Base-by-base conservation (phyloP, 495 filamentous ascomycete genomes). In the Monascus purpureus region DNA sequence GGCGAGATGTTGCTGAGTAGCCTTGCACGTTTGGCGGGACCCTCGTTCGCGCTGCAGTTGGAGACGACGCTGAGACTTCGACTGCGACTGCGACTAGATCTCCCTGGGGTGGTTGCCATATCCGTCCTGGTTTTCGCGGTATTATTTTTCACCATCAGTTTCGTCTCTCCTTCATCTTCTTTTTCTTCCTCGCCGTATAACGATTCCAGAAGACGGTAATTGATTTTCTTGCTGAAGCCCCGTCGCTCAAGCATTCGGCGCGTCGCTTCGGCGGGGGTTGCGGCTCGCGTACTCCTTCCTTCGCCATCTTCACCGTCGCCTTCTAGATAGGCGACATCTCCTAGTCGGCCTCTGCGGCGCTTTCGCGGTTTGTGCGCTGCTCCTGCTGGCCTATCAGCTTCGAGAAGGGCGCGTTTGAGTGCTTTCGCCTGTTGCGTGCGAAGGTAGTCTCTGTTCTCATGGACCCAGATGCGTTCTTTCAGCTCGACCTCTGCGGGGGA, bases 391-490 rank as follows among this genome's bases (percentile, higher is more conserved):
- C 41, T 42, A 23, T 50, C 50, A 12, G 62, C 58, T 46, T 74
- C 65, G 6, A 52, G 59, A 13, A 84, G 53, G 33, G 76, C 72
- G 33, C 72, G 63, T 19, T 77, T 69, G 22, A 84, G 70, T 3
- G 68, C 62, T 52, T 85, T 88, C 29, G 75, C 71, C 49, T 93
- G 82, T 50, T 86, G 72, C 14, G 72, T 67, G 4, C 87, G 79
- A 23, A 97, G 64, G 57, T 82, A 97, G 32, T 88, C 82, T 45
- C 83, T 80, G 54, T 96, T 95, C 41, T 82, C 73, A 37, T 86
- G 80, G n/a, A 85, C 70, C 90, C 90, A 97, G 32, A 96, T 82
- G 27, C 67, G 64, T 50, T 93, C 84, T 47, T 93, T 94, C 40
- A 86, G 64, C 3, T 66, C 65, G 2, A 73, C 63, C 53, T 96